These are phyloP conservation scores for Alternaria sp. DNA, from an alignment of 2,329 filamentous ascomycete genomes.

Conservation along the genomic window DNA sequence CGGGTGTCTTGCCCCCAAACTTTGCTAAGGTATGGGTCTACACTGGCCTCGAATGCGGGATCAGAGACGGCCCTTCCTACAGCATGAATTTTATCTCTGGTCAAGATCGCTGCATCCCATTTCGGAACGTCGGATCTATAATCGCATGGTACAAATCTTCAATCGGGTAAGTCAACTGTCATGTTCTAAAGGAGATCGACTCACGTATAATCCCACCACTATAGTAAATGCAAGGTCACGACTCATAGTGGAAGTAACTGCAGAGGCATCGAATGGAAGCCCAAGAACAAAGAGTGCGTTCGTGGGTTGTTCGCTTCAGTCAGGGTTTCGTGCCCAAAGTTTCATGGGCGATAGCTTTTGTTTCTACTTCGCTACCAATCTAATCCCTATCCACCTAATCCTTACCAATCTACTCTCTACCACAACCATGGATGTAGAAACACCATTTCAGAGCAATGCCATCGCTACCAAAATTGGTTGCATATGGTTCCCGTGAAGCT, in stretches of 20 bases:
- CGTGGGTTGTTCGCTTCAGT: not conserved
- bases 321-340: not conserved
- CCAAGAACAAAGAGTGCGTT: not conserved
- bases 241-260: constrained; percentile 6
- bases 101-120: not conserved
- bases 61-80: not conserved
- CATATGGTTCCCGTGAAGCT: not conserved
- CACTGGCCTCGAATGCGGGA: not conserved
- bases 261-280: not conserved
- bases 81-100: constrained; percentile 1
- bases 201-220: not conserved
- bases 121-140: not conserved
- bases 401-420: not conserved
- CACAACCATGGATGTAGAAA: not conserved
- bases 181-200: not conserved
- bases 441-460: not conserved
- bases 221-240: constrained; percentile 1
- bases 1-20: constrained; percentile 1
- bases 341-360: not conserved
- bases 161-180: not conserved
- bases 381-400: not conserved
- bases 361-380: not conserved
- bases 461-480: not conserved
- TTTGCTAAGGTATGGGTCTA: constrained; percentile 10
- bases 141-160: constrained; percentile 10